phyloP scores from a whole-genome alignment of 2,329 filamentous ascomycete genomes.

The Alternaria gaisen region DNA sequence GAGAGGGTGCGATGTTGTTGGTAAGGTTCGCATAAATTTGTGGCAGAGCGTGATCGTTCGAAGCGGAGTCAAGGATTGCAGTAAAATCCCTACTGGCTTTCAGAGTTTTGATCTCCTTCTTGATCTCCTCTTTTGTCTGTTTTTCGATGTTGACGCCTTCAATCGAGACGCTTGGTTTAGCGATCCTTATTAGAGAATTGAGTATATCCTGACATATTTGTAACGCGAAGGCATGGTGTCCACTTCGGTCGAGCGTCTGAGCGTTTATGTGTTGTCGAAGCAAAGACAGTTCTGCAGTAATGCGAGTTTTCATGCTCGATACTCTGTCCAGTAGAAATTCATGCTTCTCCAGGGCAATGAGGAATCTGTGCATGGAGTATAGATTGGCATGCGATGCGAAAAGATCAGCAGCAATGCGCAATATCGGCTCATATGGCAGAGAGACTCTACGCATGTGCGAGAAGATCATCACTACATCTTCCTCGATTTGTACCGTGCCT shows the following conservation, averaged over 20 bases:
- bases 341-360: slow-evolving; percentile 18
- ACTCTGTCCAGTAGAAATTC: slow-evolving; percentile 15
- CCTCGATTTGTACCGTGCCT: slow-evolving; percentile 8
- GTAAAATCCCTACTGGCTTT: slow-evolving; percentile 33
- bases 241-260: slow-evolving; percentile 6
- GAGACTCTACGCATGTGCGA: slow-evolving; percentile 15
- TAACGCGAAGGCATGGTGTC: slow-evolving; percentile 19
- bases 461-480: slow-evolving; percentile 24
- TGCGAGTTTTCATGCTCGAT: slow-evolving; percentile 15
- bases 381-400: slow-evolving; percentile 16
- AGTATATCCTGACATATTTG: slow-evolving; percentile 15
- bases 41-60: slow-evolving; percentile 33
- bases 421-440: slow-evolving; percentile 26
- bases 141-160: not conserved
- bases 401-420: slow-evolving; percentile 19
- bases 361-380: slow-evolving; percentile 17
- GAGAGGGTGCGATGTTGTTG: slow-evolving; percentile 20
- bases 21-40: slow-evolving; percentile 28
- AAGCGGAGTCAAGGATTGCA: slow-evolving; percentile 38
- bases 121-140: too few relatives aligned
- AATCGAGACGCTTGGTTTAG: not conserved
- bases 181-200: slow-evolving; percentile 12
- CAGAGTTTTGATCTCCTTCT: not conserved
- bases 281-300: slow-evolving; percentile 11
- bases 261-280: slow-evolving; percentile 5